Percentiles rank a stretch among this genome's conserved stretches.
Evolutionary conservation across 2,329 filamentous ascomycete genomes (phyloP).

Genomic region (Neonectria magnoliae): DNA sequence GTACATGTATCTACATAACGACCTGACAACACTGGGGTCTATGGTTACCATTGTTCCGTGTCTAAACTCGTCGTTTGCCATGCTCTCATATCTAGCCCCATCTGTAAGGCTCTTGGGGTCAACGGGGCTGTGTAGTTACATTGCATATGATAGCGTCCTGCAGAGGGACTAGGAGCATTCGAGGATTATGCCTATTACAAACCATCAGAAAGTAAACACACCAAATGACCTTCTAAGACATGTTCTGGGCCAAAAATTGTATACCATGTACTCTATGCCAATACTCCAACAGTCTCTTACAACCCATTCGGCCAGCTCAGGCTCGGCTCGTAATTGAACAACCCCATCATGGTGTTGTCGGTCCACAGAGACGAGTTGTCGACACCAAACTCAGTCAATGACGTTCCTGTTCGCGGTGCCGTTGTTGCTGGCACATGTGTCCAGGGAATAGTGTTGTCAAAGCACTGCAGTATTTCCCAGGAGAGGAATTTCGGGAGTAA

Average conservation of each 20-base stretch:
- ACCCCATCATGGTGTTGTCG: slow-evolving; percentile 11
- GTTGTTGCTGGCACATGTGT: neutral
- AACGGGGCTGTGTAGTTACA: neutral
- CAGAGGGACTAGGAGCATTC: too few relatives aligned
- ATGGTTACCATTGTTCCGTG: neutral
- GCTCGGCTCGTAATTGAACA: slow-evolving; percentile 19
- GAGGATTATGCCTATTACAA: too few relatives aligned
- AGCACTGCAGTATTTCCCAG: neutral
- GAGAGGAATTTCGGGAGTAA: neutral
- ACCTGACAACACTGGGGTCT: neutral
- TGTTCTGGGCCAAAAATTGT: too few relatives aligned
- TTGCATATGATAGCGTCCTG: neutral
- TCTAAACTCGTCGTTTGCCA: neutral
- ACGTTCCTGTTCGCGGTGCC: neutral
- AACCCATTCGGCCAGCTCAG: slow-evolving; percentile 10
- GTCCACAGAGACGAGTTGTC: slow-evolving; percentile 6
- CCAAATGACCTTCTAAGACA: too few relatives aligned
- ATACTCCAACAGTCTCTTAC: neutral
- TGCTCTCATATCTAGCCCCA: neutral
- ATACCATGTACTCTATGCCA: neutral
- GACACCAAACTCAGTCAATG: neutral
- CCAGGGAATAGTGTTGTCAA: neutral
- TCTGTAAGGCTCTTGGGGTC: neutral
- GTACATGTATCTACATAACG: too few relatives aligned
- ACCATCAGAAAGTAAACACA: too few relatives aligned